These are phyloP conservation scores for Penicillium paradoxum DNA, from an alignment of 495 filamentous ascomycete genomes.

Conservation along the genomic window DNA sequence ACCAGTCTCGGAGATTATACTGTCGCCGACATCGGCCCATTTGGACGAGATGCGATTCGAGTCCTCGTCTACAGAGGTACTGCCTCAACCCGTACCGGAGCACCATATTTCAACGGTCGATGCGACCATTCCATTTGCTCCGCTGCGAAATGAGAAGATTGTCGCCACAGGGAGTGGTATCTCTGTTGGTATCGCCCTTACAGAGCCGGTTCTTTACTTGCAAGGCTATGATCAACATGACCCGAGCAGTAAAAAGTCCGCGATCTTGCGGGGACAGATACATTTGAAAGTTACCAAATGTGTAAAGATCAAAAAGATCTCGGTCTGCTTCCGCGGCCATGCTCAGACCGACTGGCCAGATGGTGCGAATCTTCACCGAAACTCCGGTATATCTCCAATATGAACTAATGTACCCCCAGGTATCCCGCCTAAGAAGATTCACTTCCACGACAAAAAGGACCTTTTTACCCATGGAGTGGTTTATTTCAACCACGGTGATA, in stretches of 20 bases:
- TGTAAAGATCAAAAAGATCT: conserved; percentile 92
- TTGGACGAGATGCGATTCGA: conserved; percentile 28
- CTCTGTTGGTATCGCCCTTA: conserved; percentile 66
- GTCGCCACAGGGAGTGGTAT: conserved; percentile 71
- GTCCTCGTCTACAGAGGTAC: conserved; percentile 28
- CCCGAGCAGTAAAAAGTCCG: conserved; percentile 60
- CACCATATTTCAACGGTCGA: conserved; percentile 21
- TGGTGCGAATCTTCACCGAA: conserved; percentile 45
- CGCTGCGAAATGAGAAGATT: conserved; percentile 55
- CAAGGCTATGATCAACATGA: conserved; percentile 87
- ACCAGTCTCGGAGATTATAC: conserved; percentile 41
- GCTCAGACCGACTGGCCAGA: conserved; percentile 96
- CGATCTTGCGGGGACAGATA: conserved; percentile 81
- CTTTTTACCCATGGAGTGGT: conserved; percentile 43
- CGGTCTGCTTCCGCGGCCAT: conserved; percentile 77
- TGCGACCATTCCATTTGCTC: conserved; percentile 31
- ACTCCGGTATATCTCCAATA: background rate
- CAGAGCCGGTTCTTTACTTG: conserved; percentile 85
- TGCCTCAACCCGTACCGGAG: conserved; percentile 24
- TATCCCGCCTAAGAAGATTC: conserved; percentile 82
- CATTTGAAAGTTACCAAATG: conserved; percentile 80
- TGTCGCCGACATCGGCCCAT: conserved; percentile 30
- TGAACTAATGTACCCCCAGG: conserved; percentile 41
- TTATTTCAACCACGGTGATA: conserved; percentile 49
- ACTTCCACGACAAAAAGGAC: conserved; percentile 73